Conservation (phyloP, 805 yeast species). For the Diddensiella santjacobensis region DNA sequence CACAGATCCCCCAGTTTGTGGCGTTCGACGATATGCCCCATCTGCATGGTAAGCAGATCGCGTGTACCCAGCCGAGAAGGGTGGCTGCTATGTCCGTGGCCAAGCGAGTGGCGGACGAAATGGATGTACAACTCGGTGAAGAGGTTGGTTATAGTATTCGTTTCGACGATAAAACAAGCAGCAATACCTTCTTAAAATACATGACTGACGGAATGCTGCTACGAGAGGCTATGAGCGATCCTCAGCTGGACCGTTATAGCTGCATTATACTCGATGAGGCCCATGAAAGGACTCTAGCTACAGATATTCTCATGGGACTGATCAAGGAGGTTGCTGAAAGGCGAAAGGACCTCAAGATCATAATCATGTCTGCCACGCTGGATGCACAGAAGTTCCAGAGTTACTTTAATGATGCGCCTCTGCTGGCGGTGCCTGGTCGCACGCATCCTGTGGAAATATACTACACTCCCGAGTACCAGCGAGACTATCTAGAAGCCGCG, state of each 20-base stretch:
- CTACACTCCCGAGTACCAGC: constrained; percentile 94
- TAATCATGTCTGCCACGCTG: constrained; percentile 95
- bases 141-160: constrained; percentile 95
- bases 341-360: constrained; percentile 85
- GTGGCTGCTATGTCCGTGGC: constrained; percentile 99
- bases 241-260: constrained; percentile 70
- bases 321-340: constrained; percentile 74
- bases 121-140: constrained; percentile 89
- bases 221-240: constrained; percentile 97
- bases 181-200: constrained; percentile 80
- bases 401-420: constrained; percentile 87
- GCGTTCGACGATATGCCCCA: constrained; percentile 91
- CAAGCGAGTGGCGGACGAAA: constrained; percentile 93
- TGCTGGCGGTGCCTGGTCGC: constrained; percentile 96
- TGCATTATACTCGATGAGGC: constrained; percentile 96
- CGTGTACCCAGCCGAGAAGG: constrained; percentile 94
- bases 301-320: constrained; percentile 95
- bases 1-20: constrained; percentile 97
- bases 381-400: constrained; percentile 90
- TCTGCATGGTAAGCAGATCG: constrained; percentile 75
- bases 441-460: constrained; percentile 96
- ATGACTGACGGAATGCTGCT: constrained; percentile 99
- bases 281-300: constrained; percentile 94
- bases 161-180: constrained; percentile 83
- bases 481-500: constrained; percentile 92